Evolutionary conservation across 2,329 filamentous ascomycete species (phyloP).

Genomic region (Aureobasidium sp.): DNA sequence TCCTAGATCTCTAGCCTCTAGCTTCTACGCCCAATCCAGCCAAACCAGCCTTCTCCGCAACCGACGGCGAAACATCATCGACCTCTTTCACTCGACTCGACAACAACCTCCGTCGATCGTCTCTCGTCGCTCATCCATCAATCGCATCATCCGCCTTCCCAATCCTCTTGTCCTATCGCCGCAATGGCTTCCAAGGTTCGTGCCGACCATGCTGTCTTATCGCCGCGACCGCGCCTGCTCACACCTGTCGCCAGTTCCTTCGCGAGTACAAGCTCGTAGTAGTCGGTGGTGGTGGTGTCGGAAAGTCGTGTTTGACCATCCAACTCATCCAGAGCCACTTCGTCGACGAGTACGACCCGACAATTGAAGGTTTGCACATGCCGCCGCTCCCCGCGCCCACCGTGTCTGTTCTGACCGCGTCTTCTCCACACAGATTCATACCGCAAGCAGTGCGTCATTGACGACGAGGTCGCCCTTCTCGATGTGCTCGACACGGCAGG

Average conservation of each 20-base stretch:
- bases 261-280: constrained; percentile 64
- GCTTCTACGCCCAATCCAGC: neutral
- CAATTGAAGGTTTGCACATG: constrained; percentile 75
- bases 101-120: neutral
- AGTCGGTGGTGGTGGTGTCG: constrained; percentile 94
- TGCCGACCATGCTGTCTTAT: neutral
- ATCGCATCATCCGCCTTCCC: neutral
- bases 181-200: constrained; percentile 20
- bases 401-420: neutral
- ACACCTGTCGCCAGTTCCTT: constrained; percentile 36
- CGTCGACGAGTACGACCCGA: constrained; percentile 98
- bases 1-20: neutral
- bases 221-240: constrained; percentile 3
- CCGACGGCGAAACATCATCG: neutral
- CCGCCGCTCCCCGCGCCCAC: neutral
- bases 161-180: neutral
- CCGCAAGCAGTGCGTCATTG: constrained; percentile 98
- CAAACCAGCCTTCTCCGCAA: constrained; percentile 13
- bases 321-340: constrained; percentile 81
- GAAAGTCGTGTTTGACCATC: constrained; percentile 98
- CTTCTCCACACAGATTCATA: constrained; percentile 68
- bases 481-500: constrained; percentile 97
- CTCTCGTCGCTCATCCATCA: neutral
- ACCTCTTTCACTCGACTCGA: neutral
- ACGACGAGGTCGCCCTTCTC: constrained; percentile 94